Base-by-base conservation (phyloP, 2,329 filamentous ascomycete species). In the Lachnellula arida region DNA sequence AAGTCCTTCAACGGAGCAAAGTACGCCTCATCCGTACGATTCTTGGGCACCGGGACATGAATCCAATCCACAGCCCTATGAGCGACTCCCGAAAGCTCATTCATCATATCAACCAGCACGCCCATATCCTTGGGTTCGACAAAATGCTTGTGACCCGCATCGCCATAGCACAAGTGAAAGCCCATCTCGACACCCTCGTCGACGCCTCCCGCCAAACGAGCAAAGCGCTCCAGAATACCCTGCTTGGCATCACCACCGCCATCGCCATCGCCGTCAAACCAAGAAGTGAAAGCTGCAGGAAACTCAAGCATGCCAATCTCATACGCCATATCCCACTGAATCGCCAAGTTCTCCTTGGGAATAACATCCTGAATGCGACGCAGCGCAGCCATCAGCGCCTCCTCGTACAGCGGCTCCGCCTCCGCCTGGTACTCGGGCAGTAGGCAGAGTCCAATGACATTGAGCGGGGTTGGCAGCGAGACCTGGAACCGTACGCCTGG, bases 141-240 rank as follows among this genome's bases (percentile, higher is more conserved):
- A 58, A 74, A 77, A 61, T 77, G 76, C 49, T 65, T 63, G 61
- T 78, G 75, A 1, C 67, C 63, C 4, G 74, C 65, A 57, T 78
- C 76, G 12, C 76, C 76, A 60, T 78, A 78, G 65, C 77, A 79
- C 19, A 78, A 67, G 61, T 78, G 76, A 34, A 75, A 69, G 0
- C 74, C 76, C 53, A 78, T 46, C 40, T 75, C 69, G 1, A 77
- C 72, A 57, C 71, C 68, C 5, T 63, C 34, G 35, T 70, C 63
- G 4, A 77, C 66, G 8, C 61, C 60, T 7, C 61, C 59, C 6
- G 68, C 65, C 53, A 75, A 58, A 2, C 67, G 61, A 2, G 63
- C 51, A 8, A 74, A 58, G 12, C 73, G 66, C 5, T 70, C 63
- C 8, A 73, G 59, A 15, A 75, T 62, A 4, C 71, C 72, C 22